A percentile compares a stretch with the other conserved stretches of the same genome.
These are phyloP conservation scores for Trichaptum fuscoviolaceum DNA, from an alignment of 768 basidiomycete species.

Conservation along the genomic window DNA sequence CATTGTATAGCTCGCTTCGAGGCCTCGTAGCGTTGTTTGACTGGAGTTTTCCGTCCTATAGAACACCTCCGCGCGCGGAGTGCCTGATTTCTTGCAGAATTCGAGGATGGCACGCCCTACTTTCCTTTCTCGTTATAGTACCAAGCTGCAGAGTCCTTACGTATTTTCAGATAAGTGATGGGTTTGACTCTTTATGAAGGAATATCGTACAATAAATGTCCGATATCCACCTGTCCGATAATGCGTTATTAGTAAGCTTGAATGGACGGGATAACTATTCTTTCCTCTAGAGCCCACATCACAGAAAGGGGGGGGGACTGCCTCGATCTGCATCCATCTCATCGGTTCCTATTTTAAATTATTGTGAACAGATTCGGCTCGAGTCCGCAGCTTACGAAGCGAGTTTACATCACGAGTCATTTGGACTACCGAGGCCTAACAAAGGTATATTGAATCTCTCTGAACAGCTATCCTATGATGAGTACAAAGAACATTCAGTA, in stretches of 20 bases:
- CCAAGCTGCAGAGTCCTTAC: slow-evolving; percentile 44
- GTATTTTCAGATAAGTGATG: slow-evolving; percentile 8
- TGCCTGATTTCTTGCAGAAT: slow-evolving; percentile 41
- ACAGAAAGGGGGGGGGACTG: slow-evolving; percentile 53
- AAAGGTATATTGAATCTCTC: slow-evolving; percentile 52
- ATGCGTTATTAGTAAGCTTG: slow-evolving; percentile 9
- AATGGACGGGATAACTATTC: slow-evolving; percentile 1
- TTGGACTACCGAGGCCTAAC: slow-evolving; percentile 47
- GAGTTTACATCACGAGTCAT: too few species aligned
- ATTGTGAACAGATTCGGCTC: not conserved
- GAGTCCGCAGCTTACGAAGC: slow-evolving; percentile 3
- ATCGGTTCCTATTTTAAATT: slow-evolving; percentile 41
- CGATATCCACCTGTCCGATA: slow-evolving; percentile 53
- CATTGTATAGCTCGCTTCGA: slow-evolving; percentile 44
- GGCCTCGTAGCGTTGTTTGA: slow-evolving; percentile 45
- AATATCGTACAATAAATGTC: slow-evolving; percentile 47
- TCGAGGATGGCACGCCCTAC: slow-evolving; percentile 56
- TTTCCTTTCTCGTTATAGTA: slow-evolving; percentile 65
- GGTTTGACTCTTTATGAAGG: slow-evolving; percentile 1
- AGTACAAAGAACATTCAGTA: not conserved
- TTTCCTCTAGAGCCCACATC: slow-evolving; percentile 57
- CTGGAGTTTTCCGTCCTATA: slow-evolving; percentile 69
- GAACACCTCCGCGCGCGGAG: slow-evolving; percentile 56
- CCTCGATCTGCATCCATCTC: slow-evolving; percentile 54
- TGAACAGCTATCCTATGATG: slow-evolving; percentile 31